Conservation (phyloP, 495 filamentous ascomycete species). For the Chaetomidium leptoderma region DNA sequence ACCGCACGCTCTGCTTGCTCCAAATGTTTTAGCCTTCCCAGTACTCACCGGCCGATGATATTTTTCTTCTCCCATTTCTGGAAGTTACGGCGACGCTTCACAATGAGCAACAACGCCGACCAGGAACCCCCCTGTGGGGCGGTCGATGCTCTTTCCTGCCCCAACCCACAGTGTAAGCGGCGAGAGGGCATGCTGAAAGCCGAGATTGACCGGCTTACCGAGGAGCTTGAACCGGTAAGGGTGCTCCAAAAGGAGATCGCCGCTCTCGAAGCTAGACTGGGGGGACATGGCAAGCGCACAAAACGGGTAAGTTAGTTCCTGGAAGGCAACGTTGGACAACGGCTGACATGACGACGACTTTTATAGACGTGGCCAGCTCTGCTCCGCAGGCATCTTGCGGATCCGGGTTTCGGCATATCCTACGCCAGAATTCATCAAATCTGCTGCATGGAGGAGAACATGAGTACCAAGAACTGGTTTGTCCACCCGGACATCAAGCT, state of each 20-base stretch:
- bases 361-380: not conserved
- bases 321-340: not conserved
- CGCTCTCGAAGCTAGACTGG: not conserved
- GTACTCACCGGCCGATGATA: not conserved
- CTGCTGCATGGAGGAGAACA: slow-evolving; percentile 36
- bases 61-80: not conserved
- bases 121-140: not conserved
- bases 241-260: not conserved
- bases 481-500: slow-evolving; percentile 31
- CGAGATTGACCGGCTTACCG: not conserved
- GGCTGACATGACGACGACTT: not conserved
- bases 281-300: not conserved
- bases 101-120: not conserved
- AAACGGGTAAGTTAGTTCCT: not conserved
- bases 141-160: not conserved
- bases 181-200: not conserved
- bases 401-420: accelerated
- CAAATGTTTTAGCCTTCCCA: not conserved
- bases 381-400: not conserved
- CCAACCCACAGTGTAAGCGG: not conserved
- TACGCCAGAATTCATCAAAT: slow-evolving; percentile 17
- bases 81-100: too few relatives aligned
- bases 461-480: slow-evolving; percentile 21
- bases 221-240: not conserved
- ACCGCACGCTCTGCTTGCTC: too few relatives aligned